These are phyloP conservation scores for Erythrophleum fordii DNA, from an alignment of 306 rosid genomes.

Conservation along the genomic window DNA sequence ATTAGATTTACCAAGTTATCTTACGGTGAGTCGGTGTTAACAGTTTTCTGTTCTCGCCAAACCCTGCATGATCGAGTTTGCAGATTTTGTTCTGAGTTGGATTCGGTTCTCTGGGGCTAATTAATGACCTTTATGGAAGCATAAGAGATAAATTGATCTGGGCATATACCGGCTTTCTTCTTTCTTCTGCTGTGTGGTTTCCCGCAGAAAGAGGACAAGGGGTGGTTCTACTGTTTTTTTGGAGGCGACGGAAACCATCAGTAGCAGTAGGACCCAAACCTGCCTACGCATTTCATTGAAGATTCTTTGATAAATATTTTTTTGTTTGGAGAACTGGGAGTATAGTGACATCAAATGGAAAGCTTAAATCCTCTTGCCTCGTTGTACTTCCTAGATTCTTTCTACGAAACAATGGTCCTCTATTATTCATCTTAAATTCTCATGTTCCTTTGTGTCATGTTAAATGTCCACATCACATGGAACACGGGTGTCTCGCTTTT, in stretches of 20 bases:
- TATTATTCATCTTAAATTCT: background rate
- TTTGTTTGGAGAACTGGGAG: background rate
- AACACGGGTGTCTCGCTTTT: background rate
- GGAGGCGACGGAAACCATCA: background rate
- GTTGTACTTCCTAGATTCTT: background rate
- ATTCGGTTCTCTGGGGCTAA: no score
- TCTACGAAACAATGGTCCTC: no score
- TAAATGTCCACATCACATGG: background rate
- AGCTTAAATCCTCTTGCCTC: background rate
- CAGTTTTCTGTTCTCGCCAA: no score
- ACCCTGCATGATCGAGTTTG: no score
- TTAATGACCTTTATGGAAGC: no score
- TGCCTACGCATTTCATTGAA: background rate
- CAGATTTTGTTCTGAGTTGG: no score
- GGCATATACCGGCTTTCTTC: no score
- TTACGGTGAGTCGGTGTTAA: background rate
- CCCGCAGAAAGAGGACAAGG: no score
- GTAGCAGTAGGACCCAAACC: background rate
- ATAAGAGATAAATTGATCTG: no score
- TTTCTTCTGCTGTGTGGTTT: no score
- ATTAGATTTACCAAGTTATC: background rate
- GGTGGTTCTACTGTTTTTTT: background rate
- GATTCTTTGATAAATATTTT: background rate
- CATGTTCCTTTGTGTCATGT: background rate
- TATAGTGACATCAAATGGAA: slow-evolving; percentile 5